Base-by-base conservation (phyloP, 2,329 filamentous ascomycete genomes). In the Arachnomyces sp. region DNA sequence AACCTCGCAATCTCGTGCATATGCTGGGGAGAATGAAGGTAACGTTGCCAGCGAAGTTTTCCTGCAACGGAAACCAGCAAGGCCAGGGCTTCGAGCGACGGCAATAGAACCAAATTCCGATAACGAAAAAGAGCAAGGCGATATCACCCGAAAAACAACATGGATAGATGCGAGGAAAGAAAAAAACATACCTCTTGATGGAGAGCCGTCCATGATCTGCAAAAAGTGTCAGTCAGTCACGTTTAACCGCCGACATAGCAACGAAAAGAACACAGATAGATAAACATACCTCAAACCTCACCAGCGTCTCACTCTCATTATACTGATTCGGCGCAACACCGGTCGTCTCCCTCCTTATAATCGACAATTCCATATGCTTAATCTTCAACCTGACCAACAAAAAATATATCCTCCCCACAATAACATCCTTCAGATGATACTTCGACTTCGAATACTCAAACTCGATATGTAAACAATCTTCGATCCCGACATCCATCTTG, bases 401-500 rank as follows among this genome's bases (percentile, higher is more conserved):
- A 69, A 98, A 98, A 71, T 98, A 98, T 73, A 98, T 98, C 52
- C 93, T 78, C 43, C 92, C 92, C 41, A 98, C 92, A 52, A 98
- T 98, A 49, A 98, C 92, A 63, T 98, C 92, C 69, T 98, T 98
- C 44, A 98, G 78, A 58, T 98, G 92, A 67, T 98, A 98, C 69
- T 96, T 96, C 63, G 83, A 92, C 74, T 98, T 98, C 67, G 86
- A 94, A 71, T 98, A 98, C 68, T 98, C 92, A 55, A 98, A 98
- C 66, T 98, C 92, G 52, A 98, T 98, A 68, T 98, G 92, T 53
- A 98, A 73, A 63, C 92, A 98, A 70, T 98, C 93, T 69, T 98
- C 92, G 59, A 98, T 98, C 43, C 92, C 92, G 44, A 98, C 92
- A 62, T 98, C 92, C 92, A 98, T 98, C 77, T 98, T 98, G 74